Conservation (phyloP, 495 filamentous ascomycete genomes). For the Trichoderma erinaceum region DNA sequence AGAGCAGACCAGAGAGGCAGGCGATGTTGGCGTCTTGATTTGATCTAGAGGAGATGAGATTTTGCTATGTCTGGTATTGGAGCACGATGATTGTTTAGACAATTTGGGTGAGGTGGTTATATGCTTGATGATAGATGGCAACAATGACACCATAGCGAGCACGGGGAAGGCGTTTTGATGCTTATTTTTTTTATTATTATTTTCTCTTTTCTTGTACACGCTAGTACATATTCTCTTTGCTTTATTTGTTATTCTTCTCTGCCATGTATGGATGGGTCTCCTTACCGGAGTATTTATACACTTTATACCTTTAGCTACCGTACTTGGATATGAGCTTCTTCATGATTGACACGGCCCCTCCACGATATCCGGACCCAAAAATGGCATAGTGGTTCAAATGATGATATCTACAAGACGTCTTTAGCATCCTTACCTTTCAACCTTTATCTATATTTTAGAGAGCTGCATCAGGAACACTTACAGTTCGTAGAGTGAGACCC, state of each 20-base stretch:
- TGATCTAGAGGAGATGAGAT: background rate
- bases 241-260: background rate
- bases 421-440: background rate
- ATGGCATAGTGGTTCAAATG: constrained; percentile 84
- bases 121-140: background rate
- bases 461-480: constrained; percentile 37
- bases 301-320: constrained; percentile 20
- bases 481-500: constrained; percentile 74
- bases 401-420: constrained; percentile 57
- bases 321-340: constrained; percentile 64
- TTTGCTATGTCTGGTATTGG: background rate
- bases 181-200: background rate
- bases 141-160: constrained; percentile 5
- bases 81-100: background rate
- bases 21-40: constrained; percentile 10
- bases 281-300: background rate
- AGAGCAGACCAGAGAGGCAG: background rate
- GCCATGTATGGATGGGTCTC: background rate
- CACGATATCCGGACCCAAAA: constrained; percentile 71
- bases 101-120: background rate
- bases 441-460: background rate
- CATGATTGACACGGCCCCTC: constrained; percentile 71
- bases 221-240: background rate
- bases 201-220: background rate
- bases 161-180: background rate